A percentile compares a stretch with the other conserved stretches of the same genome.
phyloP scores from a whole-genome alignment of 2,329 filamentous ascomycete species.

The Tolypocladium ophioglossoides region DNA sequence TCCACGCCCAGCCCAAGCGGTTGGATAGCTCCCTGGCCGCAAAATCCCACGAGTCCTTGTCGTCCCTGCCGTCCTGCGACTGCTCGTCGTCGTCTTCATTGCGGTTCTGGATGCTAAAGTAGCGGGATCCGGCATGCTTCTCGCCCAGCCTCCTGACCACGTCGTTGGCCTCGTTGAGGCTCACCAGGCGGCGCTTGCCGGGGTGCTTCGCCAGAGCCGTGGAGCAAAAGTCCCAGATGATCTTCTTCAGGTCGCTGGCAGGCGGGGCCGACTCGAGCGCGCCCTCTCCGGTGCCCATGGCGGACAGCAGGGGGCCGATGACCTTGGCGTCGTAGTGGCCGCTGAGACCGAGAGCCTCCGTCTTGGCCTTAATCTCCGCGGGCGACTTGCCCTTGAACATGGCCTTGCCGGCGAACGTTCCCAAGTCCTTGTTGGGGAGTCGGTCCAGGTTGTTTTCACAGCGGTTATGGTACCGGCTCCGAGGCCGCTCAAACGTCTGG shows the following conservation, averaged over 20 bases:
- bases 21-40: slow-evolving; percentile 12
- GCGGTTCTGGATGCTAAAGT: slow-evolving; percentile 23
- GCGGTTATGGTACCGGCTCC: neutral
- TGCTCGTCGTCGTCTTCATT: slow-evolving; percentile 13
- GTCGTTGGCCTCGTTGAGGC: slow-evolving; percentile 46
- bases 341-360: slow-evolving; percentile 15
- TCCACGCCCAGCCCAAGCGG: slow-evolving; percentile 10
- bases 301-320: slow-evolving; percentile 13
- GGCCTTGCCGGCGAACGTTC: neutral
- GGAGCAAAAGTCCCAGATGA: slow-evolving; percentile 23
- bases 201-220: slow-evolving; percentile 19
- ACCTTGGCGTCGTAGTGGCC: slow-evolving; percentile 15
- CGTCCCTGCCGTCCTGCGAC: slow-evolving; percentile 11
- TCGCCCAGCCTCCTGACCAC: slow-evolving; percentile 46
- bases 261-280: slow-evolving; percentile 2
- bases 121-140: slow-evolving; percentile 27
- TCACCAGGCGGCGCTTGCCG: slow-evolving; percentile 38
- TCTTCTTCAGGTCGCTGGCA: slow-evolving; percentile 6
- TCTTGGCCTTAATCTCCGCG: slow-evolving; percentile 9
- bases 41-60: slow-evolving; percentile 16
- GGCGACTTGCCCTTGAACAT: slow-evolving; percentile 5
- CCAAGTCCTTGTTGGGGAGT: slow-evolving; percentile 5
- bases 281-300: slow-evolving; percentile 14
- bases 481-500: slow-evolving; percentile 19
- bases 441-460: slow-evolving; percentile 4